Evolutionary conservation across 1,284 basidiomycete species (phyloP).

Genomic region (Ustilago cynodontis): DNA sequence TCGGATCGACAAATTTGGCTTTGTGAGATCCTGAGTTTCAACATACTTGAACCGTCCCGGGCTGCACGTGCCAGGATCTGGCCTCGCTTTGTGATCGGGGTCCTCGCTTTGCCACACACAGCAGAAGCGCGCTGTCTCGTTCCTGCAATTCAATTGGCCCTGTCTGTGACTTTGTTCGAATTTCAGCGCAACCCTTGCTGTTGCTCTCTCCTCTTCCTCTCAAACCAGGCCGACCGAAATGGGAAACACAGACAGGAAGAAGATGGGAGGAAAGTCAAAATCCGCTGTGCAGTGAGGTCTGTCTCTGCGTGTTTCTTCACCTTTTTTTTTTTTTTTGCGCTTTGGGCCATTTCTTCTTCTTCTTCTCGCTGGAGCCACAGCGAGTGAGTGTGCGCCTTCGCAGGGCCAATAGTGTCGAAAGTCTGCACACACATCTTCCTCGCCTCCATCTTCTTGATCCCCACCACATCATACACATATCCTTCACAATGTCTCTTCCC

Average conservation of each 20-base stretch:
- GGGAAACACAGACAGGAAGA: slow-evolving; percentile 8
- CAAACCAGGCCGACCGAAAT: neutral
- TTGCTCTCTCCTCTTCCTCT: neutral
- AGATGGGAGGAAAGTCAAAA: slow-evolving; percentile 8
- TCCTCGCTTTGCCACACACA: slow-evolving; percentile 3
- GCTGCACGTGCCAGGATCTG: slow-evolving; percentile 26
- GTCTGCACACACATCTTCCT: neutral
- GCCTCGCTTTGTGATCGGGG: slow-evolving; percentile 19
- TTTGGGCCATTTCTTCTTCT: slow-evolving; percentile 17
- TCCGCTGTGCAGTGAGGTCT: neutral
- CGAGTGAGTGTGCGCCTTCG: neutral
- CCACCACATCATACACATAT: slow-evolving; percentile 24
- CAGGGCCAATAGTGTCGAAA: neutral
- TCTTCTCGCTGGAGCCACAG: slow-evolving; percentile 7
- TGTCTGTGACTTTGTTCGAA: neutral
- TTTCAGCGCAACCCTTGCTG: too few relatives aligned
- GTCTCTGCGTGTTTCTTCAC: slow-evolving; percentile 1
- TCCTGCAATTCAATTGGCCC: neutral
- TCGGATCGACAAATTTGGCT: slow-evolving; percentile 13
- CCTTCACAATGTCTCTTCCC: slow-evolving; percentile 66
- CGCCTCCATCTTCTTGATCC: slow-evolving; percentile 13
- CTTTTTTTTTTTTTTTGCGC: slow-evolving; percentile 23
- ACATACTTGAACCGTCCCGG: too few relatives aligned
- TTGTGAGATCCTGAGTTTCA: too few relatives aligned
- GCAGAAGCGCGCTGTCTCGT: neutral